These are phyloP conservation scores for Fusarium compactum DNA, from an alignment of 2,329 filamentous ascomycete species.

Conservation along the genomic window DNA sequence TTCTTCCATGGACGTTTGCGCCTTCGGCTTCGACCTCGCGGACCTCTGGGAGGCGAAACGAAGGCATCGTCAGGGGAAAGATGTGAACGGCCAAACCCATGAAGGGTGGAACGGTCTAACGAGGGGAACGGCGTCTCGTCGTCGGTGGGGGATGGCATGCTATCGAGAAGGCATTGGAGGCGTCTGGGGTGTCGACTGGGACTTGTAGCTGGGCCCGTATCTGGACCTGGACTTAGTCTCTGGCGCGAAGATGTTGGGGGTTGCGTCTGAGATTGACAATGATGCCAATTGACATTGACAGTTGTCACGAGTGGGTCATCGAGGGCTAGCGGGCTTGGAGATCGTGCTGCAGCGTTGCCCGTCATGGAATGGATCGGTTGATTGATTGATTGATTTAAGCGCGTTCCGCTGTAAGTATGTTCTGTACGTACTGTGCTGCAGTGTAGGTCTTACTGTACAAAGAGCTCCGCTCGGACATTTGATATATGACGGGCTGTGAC, in stretches of 20 bases:
- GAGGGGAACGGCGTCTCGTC: constrained; percentile 54
- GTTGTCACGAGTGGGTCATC: constrained; percentile 34
- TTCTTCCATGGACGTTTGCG: constrained; percentile 90
- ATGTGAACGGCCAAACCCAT: constrained; percentile 68
- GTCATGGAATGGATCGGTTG: constrained; percentile 21
- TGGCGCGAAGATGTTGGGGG: neutral
- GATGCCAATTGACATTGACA: constrained; percentile 35
- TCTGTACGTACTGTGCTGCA: neutral
- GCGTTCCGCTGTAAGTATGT: constrained; percentile 12
- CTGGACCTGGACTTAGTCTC: neutral
- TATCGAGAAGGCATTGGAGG: constrained; percentile 35
- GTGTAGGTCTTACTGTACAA: neutral
- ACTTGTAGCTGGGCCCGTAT: constrained; percentile 1
- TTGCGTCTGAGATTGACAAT: constrained; percentile 17
- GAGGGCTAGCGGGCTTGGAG: constrained; percentile 37
- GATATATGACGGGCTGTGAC: constrained; percentile 4
- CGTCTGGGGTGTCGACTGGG: constrained; percentile 8
- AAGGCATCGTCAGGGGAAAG: constrained; percentile 90
- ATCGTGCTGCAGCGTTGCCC: constrained; percentile 29
- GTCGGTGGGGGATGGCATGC: constrained; percentile 55
- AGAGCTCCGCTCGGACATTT: neutral
- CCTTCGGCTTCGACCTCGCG: constrained; percentile 73
- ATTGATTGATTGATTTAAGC: constrained; percentile 20
- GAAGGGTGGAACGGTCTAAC: constrained; percentile 49
- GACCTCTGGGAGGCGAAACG: constrained; percentile 70